A percentile compares a stretch with the other conserved stretches of the same genome.
phyloP scores from a whole-genome alignment of 805 yeast species.

The Candida maltosa region DNA sequence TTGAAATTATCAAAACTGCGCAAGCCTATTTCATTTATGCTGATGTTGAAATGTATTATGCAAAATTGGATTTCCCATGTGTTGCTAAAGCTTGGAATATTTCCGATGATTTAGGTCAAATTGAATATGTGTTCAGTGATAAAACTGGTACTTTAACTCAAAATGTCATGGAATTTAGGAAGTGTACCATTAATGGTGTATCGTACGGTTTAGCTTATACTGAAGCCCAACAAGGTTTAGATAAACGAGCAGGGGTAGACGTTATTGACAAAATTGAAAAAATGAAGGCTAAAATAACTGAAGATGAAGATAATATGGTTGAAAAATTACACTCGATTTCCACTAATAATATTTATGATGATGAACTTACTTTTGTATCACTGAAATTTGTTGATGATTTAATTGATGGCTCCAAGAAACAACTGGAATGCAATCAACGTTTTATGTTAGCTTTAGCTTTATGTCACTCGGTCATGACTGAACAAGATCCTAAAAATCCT shows the following conservation, averaged over 20 bases:
- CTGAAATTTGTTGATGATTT: constrained; percentile 53
- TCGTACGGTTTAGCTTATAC: constrained; percentile 75
- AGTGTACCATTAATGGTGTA: constrained; percentile 66
- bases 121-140: constrained; percentile 78
- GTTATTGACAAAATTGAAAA: constrained; percentile 45
- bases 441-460: constrained; percentile 67
- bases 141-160: constrained; percentile 84
- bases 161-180: constrained; percentile 78
- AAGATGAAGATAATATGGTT: constrained; percentile 49
- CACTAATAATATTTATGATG: constrained; percentile 49
- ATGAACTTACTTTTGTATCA: constrained; percentile 60
- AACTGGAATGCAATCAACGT: constrained; percentile 46
- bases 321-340: constrained; percentile 27
- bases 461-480: constrained; percentile 76
- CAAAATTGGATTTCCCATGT: constrained; percentile 68
- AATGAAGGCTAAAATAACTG: constrained; percentile 37
- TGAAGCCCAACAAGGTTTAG: constrained; percentile 71
- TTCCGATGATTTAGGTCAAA: constrained; percentile 81
- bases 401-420: constrained; percentile 27
- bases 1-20: constrained; percentile 73
- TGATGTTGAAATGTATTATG: constrained; percentile 69
- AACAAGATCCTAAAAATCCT: constrained; percentile 37
- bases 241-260: constrained; percentile 63
- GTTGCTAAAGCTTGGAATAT: constrained; percentile 81
- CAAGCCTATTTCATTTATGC: constrained; percentile 75